Base-by-base conservation (phyloP, 2,329 filamentous ascomycete species). In the Claviceps sp. region DNA sequence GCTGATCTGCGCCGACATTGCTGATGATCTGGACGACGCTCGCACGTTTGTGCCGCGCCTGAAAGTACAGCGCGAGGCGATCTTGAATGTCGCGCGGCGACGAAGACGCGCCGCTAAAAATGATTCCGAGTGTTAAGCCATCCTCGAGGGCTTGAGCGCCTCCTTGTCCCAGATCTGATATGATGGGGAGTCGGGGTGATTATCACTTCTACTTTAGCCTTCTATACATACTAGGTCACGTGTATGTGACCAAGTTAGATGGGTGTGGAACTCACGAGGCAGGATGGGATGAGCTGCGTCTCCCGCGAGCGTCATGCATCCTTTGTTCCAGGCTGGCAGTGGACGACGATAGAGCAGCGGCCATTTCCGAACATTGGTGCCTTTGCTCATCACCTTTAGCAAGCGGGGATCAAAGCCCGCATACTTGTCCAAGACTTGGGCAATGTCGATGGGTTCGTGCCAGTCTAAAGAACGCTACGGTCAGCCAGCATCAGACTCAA, bases 241-340 rank as follows among this genome's bases (percentile, higher is more conserved):
- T 34, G 4, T 34, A 34, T 11, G 9, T 34, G 30, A 11, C 30
- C 30, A 34, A 11, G 3, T 34, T 34, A 9, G 30, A 34, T 34
- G 9, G 3, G 9, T 34, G 3, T 34, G 22, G 14, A 30, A 60
- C 62, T 47, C 54, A 68, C 66, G 65, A 1, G 67, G 67, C 11
- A 70, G 61, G 63, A 68, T 69, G 0, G 67, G 66, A 51, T 70
- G 67, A 0, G 67, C 67, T 0, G 68, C 65, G 44, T 70, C 68
- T 5, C 68, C 68, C 14, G 62, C 61, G 2, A 70, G 59, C 2
- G 62, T 56, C 52, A 69, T 54, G 6, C 58, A 58, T 0, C 59
- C 66, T 38, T 62, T 64, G 14, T 55, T 58, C 67, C 66, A 70
- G 0, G 53, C 62, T 1, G 60, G 50, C 2, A 70, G 56, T 0